Conservation (phyloP, 306 rosid species). For the Vigna radiata region DNA sequence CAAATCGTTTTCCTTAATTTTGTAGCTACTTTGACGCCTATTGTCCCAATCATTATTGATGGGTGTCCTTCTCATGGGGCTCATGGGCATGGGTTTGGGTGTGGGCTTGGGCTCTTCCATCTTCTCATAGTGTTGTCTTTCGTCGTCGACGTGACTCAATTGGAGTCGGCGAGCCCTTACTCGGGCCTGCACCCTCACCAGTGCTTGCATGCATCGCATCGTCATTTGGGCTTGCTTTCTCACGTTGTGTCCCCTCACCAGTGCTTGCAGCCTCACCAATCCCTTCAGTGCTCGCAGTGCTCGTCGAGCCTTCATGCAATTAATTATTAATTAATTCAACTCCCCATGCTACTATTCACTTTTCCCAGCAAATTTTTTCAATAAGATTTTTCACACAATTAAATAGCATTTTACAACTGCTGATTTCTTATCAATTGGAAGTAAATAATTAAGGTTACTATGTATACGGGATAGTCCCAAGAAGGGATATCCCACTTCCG, state of each 20-base stretch:
- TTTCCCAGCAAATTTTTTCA: background rate
- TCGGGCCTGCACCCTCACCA: conserved; percentile 86
- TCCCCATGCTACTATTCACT: background rate
- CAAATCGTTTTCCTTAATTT: conserved; percentile 54
- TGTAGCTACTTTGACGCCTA: conserved; percentile 58
- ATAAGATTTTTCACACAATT: no score
- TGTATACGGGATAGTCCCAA: no score
- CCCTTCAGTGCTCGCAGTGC: conserved; percentile 92
- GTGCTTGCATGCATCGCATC: conserved; percentile 96
- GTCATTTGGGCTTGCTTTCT: conserved; percentile 97
- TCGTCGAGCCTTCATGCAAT: conserved; percentile 73
- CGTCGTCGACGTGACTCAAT: conserved; percentile 47
- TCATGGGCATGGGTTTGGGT: conserved; percentile 42
- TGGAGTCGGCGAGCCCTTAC: conserved; percentile 81
- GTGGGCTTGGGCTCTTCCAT: conserved; percentile 42
- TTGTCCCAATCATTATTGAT: conserved; percentile 48
- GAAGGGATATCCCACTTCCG: no score
- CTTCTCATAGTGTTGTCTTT: conserved; percentile 21
- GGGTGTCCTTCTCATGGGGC: conserved; percentile 50
- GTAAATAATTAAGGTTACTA: no score
- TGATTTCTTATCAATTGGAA: no score
- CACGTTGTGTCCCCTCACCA: conserved; percentile 93
- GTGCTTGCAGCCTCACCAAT: conserved; percentile 85
- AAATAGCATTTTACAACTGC: no score
- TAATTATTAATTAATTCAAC: background rate